Conservation (phyloP, 2,329 filamentous ascomycete genomes). For the Trichoderma hamatum region DNA sequence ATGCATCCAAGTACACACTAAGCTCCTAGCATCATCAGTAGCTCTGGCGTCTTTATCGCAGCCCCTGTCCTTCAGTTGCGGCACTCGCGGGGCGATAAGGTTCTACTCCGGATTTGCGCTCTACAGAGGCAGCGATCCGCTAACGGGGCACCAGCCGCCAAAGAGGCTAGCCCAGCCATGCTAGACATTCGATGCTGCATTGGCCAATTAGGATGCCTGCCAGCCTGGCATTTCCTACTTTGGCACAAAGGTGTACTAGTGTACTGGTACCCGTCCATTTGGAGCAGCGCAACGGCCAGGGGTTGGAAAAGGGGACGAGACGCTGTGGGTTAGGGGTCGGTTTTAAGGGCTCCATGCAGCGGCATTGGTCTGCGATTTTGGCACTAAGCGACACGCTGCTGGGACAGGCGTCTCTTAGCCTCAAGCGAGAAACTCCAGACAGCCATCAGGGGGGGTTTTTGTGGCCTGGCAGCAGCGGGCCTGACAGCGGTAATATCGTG, state of each 20-base stretch:
- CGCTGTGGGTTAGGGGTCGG: slow-evolving; percentile 18
- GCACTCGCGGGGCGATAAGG: slow-evolving; percentile 21
- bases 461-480: slow-evolving; percentile 5
- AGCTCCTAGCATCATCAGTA: neutral
- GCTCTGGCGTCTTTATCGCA: slow-evolving; percentile 14
- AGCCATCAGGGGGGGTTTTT: slow-evolving; percentile 4
- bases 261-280: slow-evolving; percentile 4
- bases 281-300: neutral
- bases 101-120: neutral
- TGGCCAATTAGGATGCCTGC: slow-evolving; percentile 8
- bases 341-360: slow-evolving; percentile 25
- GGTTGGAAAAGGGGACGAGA: slow-evolving; percentile 19
- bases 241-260: neutral
- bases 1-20: slow-evolving; percentile 1
- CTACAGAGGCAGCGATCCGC: neutral
- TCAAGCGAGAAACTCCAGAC: slow-evolving; percentile 5
- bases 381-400: slow-evolving; percentile 7
- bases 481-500: slow-evolving; percentile 15
- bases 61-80: slow-evolving; percentile 26
- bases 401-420: neutral
- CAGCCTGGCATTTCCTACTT: slow-evolving; percentile 14
- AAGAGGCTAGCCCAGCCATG: neutral
- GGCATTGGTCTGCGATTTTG: slow-evolving; percentile 5
- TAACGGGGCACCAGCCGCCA: slow-evolving; percentile 5
- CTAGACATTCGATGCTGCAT: neutral